Conservation (phyloP, 768 basidiomycete species). For the Rhodotorula diobovata region DNA sequence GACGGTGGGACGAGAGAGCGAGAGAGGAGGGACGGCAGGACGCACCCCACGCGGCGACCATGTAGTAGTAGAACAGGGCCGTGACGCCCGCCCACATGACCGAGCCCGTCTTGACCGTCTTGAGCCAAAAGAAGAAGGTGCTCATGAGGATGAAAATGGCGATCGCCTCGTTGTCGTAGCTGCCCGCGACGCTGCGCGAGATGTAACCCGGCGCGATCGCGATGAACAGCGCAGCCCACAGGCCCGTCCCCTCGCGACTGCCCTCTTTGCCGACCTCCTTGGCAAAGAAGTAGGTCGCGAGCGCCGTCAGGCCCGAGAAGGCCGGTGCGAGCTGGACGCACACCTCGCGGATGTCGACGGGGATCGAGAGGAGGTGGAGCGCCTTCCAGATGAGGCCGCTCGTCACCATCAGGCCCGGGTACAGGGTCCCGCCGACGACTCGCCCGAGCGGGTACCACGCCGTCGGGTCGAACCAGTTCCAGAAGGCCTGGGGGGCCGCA, state of each 20-base stretch:
- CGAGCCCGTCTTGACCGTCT: conserved; percentile 87
- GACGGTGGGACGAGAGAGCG: background rate
- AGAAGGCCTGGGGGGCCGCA: conserved; percentile 70
- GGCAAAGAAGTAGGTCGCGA: conserved; percentile 58
- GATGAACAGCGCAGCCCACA: conserved; percentile 96
- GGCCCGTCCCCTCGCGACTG: conserved; percentile 76
- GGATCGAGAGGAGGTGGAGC: conserved; percentile 80
- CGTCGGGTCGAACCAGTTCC: conserved; percentile 99
- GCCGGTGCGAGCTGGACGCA: conserved; percentile 96
- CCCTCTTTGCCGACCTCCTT: conserved; percentile 63
- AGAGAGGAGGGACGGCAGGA: conserved; percentile 18
- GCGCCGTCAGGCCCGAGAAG: conserved; percentile 93
- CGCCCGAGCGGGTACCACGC: conserved; percentile 99
- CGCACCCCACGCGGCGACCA: conserved; percentile 99
- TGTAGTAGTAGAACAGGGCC: conserved; percentile 98
- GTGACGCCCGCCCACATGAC: conserved; percentile 84
- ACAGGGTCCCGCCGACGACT: conserved; percentile 96
- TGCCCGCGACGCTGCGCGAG: conserved; percentile 96
- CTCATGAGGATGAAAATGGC: conserved; percentile 99
- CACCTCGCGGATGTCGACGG: conserved; percentile 94
- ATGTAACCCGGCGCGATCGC: conserved; percentile 97
- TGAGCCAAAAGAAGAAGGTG: conserved; percentile 96
- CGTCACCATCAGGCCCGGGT: conserved; percentile 97
- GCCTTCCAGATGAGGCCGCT: conserved; percentile 93
- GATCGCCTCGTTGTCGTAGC: conserved; percentile 99